Evolutionary conservation across 2,329 filamentous ascomycete species (phyloP).

Genomic region (Aspergillus piperis): DNA sequence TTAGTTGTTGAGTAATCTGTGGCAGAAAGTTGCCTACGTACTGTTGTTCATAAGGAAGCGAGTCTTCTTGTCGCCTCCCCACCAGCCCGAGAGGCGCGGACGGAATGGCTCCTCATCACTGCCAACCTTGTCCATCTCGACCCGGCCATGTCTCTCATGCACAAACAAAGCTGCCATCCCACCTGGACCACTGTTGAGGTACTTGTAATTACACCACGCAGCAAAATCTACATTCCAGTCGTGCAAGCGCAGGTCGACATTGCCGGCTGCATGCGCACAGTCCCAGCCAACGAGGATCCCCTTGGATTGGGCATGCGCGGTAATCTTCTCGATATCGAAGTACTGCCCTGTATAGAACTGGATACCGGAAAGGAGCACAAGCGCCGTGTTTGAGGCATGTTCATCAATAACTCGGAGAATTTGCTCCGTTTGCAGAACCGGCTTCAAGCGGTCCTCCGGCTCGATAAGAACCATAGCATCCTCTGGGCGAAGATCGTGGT

Average conservation of each 20-base stretch:
- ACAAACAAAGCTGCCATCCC: constrained; percentile 79
- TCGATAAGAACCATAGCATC: constrained; percentile 74
- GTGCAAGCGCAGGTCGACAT: constrained; percentile 75
- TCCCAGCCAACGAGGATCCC: constrained; percentile 83
- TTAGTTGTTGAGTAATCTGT: not conserved
- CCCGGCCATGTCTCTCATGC: constrained; percentile 68
- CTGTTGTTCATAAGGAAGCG: constrained; percentile 82
- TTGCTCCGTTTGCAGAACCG: constrained; percentile 68
- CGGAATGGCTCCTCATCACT: constrained; percentile 54
- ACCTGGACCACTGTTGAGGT: constrained; percentile 83
- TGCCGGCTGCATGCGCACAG: constrained; percentile 81
- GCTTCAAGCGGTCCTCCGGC: constrained; percentile 54
- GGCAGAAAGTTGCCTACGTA: constrained; percentile 12
- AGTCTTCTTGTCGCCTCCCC: constrained; percentile 74
- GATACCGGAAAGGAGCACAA: constrained; percentile 81
- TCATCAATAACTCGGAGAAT: constrained; percentile 73
- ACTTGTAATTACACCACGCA: constrained; percentile 93
- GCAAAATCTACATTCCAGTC: constrained; percentile 93
- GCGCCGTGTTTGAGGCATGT: constrained; percentile 70
- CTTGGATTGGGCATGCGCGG: constrained; percentile 69
- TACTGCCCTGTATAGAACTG: constrained; percentile 92
- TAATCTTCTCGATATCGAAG: constrained; percentile 80
- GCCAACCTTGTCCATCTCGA: constrained; percentile 37
- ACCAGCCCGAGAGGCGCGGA: constrained; percentile 78
- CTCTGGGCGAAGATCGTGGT: constrained; percentile 67